phyloP scores from a whole-genome alignment of 2,329 filamentous ascomycete species.

The Gliomastix tumulicola region DNA sequence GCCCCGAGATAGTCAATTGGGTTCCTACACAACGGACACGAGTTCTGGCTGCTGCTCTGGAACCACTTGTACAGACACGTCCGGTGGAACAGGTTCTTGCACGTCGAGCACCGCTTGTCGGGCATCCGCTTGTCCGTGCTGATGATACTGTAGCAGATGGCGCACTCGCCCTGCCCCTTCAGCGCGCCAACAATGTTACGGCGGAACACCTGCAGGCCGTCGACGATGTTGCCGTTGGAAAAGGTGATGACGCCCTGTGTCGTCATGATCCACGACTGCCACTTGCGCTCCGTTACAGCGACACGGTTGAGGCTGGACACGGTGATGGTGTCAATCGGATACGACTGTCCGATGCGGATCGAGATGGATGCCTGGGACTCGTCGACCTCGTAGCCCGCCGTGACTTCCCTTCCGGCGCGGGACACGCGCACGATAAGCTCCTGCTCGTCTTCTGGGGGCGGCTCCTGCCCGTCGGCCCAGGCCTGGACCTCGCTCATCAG shows the following conservation, averaged over 20 bases:
- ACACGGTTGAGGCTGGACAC: conserved; percentile 77
- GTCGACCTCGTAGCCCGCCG: conserved; percentile 80
- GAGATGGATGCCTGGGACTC: conserved; percentile 77
- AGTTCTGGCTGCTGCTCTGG: conserved; percentile 83
- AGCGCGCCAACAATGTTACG: conserved; percentile 81
- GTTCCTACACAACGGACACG: conserved; percentile 88
- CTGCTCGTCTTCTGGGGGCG: conserved; percentile 40
- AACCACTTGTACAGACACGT: conserved; percentile 96
- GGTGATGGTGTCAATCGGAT: conserved; percentile 72
- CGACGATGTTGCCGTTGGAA: conserved; percentile 79
- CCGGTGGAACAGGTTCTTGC: conserved; percentile 89
- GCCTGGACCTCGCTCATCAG: conserved; percentile 59
- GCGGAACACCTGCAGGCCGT: conserved; percentile 79
- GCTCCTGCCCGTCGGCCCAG: conserved; percentile 54
- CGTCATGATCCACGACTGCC: conserved; percentile 83
- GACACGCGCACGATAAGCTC: conserved; percentile 64
- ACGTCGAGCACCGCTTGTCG: conserved; percentile 85
- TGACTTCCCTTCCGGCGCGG: conserved; percentile 65
- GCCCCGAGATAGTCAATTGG: conserved; percentile 59
- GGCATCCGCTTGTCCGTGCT: conserved; percentile 83
- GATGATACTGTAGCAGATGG: conserved; percentile 95
- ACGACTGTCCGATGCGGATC: conserved; percentile 73
- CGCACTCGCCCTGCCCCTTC: conserved; percentile 90
- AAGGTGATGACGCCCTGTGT: conserved; percentile 93
- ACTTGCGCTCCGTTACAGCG: conserved; percentile 83